Evolutionary conservation across 352 stramenopile species (phyloP).

Genomic region (Pythium sukuiense): DNA sequence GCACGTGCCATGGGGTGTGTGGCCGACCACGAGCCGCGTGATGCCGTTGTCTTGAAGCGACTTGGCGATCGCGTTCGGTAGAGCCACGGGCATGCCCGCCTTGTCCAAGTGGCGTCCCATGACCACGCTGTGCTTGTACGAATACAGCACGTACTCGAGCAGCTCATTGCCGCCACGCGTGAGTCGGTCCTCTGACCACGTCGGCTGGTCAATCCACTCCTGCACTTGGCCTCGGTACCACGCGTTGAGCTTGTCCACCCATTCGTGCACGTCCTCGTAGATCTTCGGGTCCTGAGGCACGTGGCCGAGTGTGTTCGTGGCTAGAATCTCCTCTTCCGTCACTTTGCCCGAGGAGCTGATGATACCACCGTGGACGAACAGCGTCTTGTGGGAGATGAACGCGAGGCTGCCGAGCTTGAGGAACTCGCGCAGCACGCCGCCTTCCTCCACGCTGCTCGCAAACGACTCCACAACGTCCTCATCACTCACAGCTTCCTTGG

Average conservation of each 20-base stretch:
- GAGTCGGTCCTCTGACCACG: constrained; percentile 55
- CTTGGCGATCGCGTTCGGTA: constrained; percentile 44
- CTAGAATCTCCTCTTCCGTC: constrained; percentile 32
- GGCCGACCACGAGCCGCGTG: constrained; percentile 86
- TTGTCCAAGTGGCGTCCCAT: constrained; percentile 68
- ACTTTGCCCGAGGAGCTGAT: constrained; percentile 33
- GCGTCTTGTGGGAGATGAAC: constrained; percentile 76
- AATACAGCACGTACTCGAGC: constrained; percentile 70
- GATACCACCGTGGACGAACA: constrained; percentile 94
- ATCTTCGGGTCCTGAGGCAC: constrained; percentile 58
- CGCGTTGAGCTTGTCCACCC: constrained; percentile 73
- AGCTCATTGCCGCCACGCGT: constrained; percentile 64
- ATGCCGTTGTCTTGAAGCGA: constrained; percentile 76
- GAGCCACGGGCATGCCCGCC: constrained; percentile 73
- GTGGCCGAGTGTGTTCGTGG: constrained; percentile 58
- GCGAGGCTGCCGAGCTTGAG: constrained; percentile 78
- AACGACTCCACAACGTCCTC: constrained; percentile 84
- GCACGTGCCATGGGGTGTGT: constrained; percentile 91
- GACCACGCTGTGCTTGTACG: constrained; percentile 62
- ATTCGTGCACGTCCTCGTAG: constrained; percentile 41
- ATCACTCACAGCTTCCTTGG: constrained; percentile 44
- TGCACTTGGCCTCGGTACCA: constrained; percentile 79
- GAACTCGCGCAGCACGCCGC: constrained; percentile 86
- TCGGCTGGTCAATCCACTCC: constrained; percentile 77
- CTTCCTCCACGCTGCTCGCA: constrained; percentile 57